Evolutionary conservation across 345 rosid genomes (phyloP), one percentile per base, ranked within the genome.

Genomic region (Streptanthus diversifolius): DNA sequence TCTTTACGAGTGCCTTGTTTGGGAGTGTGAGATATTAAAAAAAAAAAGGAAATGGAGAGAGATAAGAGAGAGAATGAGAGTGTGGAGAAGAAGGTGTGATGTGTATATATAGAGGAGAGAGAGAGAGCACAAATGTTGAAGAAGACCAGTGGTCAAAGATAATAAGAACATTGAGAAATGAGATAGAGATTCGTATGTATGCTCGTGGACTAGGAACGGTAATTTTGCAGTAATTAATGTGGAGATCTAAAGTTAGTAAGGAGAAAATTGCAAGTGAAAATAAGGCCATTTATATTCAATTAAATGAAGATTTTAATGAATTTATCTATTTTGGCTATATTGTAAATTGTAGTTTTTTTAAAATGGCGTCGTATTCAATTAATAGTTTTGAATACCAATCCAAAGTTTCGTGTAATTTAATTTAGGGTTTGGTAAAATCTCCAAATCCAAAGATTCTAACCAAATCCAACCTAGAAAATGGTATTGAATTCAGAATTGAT

Each of bases 141-240:
- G 81, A 81, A 51, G 56, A 51, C 89, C 76, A 78, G 69, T 72
- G 79, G 87, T 85, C 86, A 83, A 78, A 78, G 75, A 49, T 22
- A 39, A 49, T 18, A 37, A 12, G 15, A 24, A 21, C 54, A 17
- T 52, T 17, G 60, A 53, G 60, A 54, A n/a, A 54, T 54, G 74
- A 70, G 66, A 45, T 48, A 4, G 58, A 69, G 71, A 70, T 68
- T 35, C 44, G 41, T 54, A 33, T 45, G 47, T 58, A 36, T 15
- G 68, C 17, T 68, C 30, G 45, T 62, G 52, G 53, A 58, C 19
- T 36, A 35, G 13, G 24, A 15, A 15, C 9, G 5, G 72, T 57
- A 47, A n/a, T 49, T 21, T 51, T 37, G 15, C 29, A 19, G 12
- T 54, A 18, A 22, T 22, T 62, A 57, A 33, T 57, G 44, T 57